Evolutionary conservation across 208 protist genomes (phyloP), one percentile per base, ranked within the genome.

Genomic region (Wallacemonas sp.): DNA sequence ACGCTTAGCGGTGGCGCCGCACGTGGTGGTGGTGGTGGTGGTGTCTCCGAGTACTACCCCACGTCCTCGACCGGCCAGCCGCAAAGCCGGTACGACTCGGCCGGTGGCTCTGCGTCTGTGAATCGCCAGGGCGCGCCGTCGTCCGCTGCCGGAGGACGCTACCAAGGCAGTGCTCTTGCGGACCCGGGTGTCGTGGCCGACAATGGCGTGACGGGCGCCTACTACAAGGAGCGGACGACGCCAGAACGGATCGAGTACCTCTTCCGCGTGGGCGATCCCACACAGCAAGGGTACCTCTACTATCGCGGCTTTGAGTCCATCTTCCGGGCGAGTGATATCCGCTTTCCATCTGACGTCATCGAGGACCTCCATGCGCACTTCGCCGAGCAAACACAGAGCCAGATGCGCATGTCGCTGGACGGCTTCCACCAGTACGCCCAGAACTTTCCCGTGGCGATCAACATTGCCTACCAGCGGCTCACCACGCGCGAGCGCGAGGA

Each of bases 371-470:
- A 85, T 56, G 46, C 27, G 2, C 72, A 79, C 67, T 93, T 93
- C 41, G 75, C 81, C 21, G 67, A 63, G 17, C 44, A 47, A 27
- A 52, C 17, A 11, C 32, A 39, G 1, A 75, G 61, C 1, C 61
- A 72, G 9, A 56, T 30, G 30, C 47, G 64, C 23, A 90, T 90
- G 74, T 52, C 56, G 19, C 57, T 81, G 57, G 74, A 81, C 9
- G 70, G 72, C 56, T 93, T 93, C 47, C 70, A 86, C 32, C 69
- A 76, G 21, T 93, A 86, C 65, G 83, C 78, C n/a, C 54, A 44
- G 9, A 70, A 83, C 61, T 93, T 93, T 46, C 75, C 66, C 2
- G 81, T 90, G 11, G 72, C 83, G n/a, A 67, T 90, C 61, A 88
- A 80, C 65, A 78, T 93, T 55, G 74, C 79, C 6, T 93, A 90